Conservation (phyloP, 352 stramenopile species). For the Pythium folliculosum region DNA sequence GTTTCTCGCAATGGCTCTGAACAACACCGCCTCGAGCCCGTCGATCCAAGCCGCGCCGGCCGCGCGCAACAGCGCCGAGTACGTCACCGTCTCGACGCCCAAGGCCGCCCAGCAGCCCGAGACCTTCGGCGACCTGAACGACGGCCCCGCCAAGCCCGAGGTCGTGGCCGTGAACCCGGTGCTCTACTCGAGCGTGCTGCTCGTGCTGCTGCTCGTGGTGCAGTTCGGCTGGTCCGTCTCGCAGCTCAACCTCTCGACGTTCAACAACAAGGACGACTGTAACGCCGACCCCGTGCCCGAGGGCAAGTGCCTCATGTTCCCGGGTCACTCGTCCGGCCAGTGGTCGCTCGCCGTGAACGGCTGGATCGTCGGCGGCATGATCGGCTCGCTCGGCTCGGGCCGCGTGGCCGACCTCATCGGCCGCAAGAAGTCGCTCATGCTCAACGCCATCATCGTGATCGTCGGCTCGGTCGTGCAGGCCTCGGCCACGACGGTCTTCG, state of each 20-base stretch:
- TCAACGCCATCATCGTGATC: slow-evolving; percentile 42
- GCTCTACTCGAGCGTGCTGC: slow-evolving; percentile 44
- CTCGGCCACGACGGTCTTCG: slow-evolving; percentile 32
- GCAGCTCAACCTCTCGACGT: slow-evolving; percentile 54
- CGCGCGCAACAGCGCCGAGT: slow-evolving; percentile 5
- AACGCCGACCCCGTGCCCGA: slow-evolving; percentile 35
- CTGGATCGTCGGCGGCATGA: slow-evolving; percentile 64
- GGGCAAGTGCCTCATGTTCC: slow-evolving; percentile 59
- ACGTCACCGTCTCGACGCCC: slow-evolving; percentile 11
- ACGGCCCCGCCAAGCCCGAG: neutral
- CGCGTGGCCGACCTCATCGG: slow-evolving; percentile 44
- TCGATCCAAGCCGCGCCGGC: neutral
- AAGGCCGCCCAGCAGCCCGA: neutral
- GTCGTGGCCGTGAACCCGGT: slow-evolving; percentile 16
- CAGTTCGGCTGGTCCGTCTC: slow-evolving; percentile 61
- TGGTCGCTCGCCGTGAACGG: slow-evolving; percentile 54
- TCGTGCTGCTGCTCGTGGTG: slow-evolving; percentile 43
- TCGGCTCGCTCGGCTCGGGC: slow-evolving; percentile 44
- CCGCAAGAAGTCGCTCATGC: slow-evolving; percentile 39
- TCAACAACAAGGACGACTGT: slow-evolving; percentile 45
- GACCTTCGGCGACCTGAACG: neutral
- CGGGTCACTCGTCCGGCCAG: slow-evolving; percentile 44
- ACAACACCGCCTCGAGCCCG: neutral
- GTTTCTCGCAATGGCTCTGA: slow-evolving; percentile 9
- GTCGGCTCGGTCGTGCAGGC: slow-evolving; percentile 36